Evolutionary conservation across 164 flowering plant species (phyloP), one percentile per base, ranked within the genome.

Genomic region (Magnolia sinica): DNA sequence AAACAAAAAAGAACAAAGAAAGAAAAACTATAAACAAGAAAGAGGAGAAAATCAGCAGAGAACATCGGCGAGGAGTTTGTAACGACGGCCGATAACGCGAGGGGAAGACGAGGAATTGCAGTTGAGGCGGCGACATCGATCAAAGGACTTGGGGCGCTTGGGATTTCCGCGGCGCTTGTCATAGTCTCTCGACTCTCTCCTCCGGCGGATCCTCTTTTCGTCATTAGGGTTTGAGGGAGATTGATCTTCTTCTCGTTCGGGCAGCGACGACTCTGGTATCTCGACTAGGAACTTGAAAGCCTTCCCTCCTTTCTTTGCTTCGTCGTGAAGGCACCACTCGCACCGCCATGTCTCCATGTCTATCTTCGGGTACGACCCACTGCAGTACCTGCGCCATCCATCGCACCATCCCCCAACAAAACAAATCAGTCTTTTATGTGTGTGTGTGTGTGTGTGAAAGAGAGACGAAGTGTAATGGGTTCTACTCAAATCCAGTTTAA

Each of bases 1-100:
- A 55, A 55, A 55, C 8, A 55, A 11, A 55, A 55, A 55, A 55
- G 10, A 55, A 55, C 1, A 11, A 11, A 52, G 13, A 55, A 55
- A 10, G 18, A 11, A 55, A 55, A 55, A 55, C 13, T 11, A 16
- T 16, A 3, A 13, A 55, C 61, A 11, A 55, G 18, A 55, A 16
- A 11, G 10, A 16, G 61, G 61, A 11, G 68, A n/a, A 66, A 9
- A 31, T 75, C 71, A 76, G 59, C 78, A 76, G 29, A 76, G 73
- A 29, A 76, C 78, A 20, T 76, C 78, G 67, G 78, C 78, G 63
- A 76, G 78, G 68, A 76, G 78, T 14, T 76, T 76, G 68, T 76
- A 76, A 9, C 78, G 73, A 11, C 78, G 78, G 66, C 78, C 55
- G n/a, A 59, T 70, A 9, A 70, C 78, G 4, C 74, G 69, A 4